These are phyloP conservation scores for Boletus rufocinnamomeus DNA, from an alignment of 768 basidiomycete genomes.

Conservation along the genomic window DNA sequence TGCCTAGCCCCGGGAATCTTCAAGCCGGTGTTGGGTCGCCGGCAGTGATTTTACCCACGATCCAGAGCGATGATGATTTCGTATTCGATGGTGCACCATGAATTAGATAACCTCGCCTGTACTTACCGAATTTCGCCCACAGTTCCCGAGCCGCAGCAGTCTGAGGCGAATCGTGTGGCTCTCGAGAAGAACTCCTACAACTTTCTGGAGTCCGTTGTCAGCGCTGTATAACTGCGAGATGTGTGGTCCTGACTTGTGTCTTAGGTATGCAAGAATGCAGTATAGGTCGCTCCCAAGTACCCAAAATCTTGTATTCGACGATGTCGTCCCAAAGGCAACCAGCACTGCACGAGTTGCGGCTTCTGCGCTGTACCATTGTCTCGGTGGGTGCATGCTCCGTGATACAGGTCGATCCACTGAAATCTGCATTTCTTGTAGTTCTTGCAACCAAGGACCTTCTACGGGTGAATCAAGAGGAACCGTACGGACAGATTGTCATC, in stretches of 20 bases:
- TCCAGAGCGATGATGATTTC: slow-evolving; percentile 62
- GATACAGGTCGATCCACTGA: background rate
- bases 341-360: slow-evolving; percentile 80
- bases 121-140: slow-evolving; percentile 20
- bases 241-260: slow-evolving; percentile 16
- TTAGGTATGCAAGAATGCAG: slow-evolving; percentile 80
- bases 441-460: slow-evolving; percentile 76
- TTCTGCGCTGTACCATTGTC: slow-evolving; percentile 81
- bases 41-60: slow-evolving; percentile 36
- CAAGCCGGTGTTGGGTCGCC: slow-evolving; percentile 52
- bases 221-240: background rate
- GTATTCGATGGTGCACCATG: slow-evolving; percentile 58
- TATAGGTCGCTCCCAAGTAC: slow-evolving; percentile 55
- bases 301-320: slow-evolving; percentile 58
- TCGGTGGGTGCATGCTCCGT: slow-evolving; percentile 50
- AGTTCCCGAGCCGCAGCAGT: slow-evolving; percentile 52
- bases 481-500: slow-evolving; percentile 58
- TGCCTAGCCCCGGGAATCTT: slow-evolving; percentile 50
- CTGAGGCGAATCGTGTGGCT: slow-evolving; percentile 55
- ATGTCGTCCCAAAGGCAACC: slow-evolving; percentile 61
- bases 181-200: slow-evolving; percentile 79
- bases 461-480: slow-evolving; percentile 54
- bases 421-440: slow-evolving; percentile 43
- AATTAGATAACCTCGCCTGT: background rate
- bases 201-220: slow-evolving; percentile 66